Conservation (phyloP, 805 yeast genomes). For the Wickerhamomyces mucosus region DNA sequence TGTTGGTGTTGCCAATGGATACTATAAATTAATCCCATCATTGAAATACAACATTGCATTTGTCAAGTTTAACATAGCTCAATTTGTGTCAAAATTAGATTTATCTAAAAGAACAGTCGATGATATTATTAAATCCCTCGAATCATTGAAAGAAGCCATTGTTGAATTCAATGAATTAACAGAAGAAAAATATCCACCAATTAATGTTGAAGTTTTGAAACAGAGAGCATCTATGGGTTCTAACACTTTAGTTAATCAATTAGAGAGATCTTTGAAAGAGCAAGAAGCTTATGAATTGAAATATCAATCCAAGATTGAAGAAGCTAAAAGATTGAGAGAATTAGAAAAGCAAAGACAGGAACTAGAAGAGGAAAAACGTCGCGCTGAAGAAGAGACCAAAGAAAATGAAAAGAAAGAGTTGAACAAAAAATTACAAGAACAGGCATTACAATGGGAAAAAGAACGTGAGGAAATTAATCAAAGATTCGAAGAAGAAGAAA, state of each 20-base stretch:
- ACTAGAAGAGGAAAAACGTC: constrained; percentile 37
- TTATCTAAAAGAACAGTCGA: constrained; percentile 49
- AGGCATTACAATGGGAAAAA: constrained; percentile 47
- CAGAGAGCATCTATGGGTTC: constrained; percentile 84
- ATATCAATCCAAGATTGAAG: constrained; percentile 52
- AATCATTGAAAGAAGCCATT: constrained; percentile 56
- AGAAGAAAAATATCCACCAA: constrained; percentile 57
- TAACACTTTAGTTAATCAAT: constrained; percentile 60
- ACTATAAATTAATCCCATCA: constrained; percentile 31
- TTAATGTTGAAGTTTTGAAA: constrained; percentile 67
- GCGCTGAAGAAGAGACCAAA: constrained; percentile 40
- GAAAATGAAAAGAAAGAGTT: constrained; percentile 30
- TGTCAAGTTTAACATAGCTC: constrained; percentile 81
- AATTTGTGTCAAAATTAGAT: constrained; percentile 56
- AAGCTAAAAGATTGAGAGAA: constrained; percentile 52
- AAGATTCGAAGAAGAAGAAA: constrained; percentile 26
- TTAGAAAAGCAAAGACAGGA: constrained; percentile 37
- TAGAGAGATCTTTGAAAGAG: constrained; percentile 60
- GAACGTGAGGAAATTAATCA: constrained; percentile 33
- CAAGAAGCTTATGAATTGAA: constrained; percentile 59
- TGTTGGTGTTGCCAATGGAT: constrained; percentile 22
- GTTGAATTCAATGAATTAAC: constrained; percentile 48
- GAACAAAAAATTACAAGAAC: constrained; percentile 41
- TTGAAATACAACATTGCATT: constrained; percentile 75
- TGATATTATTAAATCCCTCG: constrained; percentile 48